Base-by-base conservation (phyloP, 2,329 filamentous ascomycete species). In the Fusarium subglutinans region DNA sequence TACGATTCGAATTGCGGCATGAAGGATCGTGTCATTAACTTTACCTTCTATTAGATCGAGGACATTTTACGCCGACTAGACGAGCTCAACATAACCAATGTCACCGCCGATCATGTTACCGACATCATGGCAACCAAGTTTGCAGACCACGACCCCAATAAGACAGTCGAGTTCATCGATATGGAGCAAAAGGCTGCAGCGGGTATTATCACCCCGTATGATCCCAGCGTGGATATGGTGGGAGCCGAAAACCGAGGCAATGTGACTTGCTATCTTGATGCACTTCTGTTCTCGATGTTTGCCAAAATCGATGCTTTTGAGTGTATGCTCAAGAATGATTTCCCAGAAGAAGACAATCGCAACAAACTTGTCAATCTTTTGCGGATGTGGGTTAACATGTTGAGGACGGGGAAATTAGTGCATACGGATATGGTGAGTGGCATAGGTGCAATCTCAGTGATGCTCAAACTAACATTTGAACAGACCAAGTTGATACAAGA, bases 261-360 rank as follows among this genome's bases (percentile, higher is more conserved):
- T 54, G 94, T 98, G 41, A 98, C 96, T n/a, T 99, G 96, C 84
- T 98, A 97, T 81, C 86, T 98, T 22, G 96, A 98, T 81, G 89
- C 96, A 2, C 85, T 98, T 28, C 88, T 99, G 4, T 98, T 98
- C 81, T 93, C 96, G 81, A 98, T 99, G 94, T 98, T 98, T 81
- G 93, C 94, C 24, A 92, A 94, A 69, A 87, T 98, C 43, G 92
- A 94, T 75, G 95, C 93, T 73, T 99, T 98, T 81, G 96, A 98
- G 82, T 94, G 93, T 55, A 97, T 98, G 87, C 87, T 98, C 40
- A 95, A 94, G 81, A 92, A 92, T 65, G 90, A 92, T 13, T 94
- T 94, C 70, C 88, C 91, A 33, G 57, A 76, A 22, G 93, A 96
- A 69, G 90, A 94, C 72, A 83, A 86, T 17, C 90, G 92, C 72